A percentile compares a stretch with the other conserved stretches of the same genome.
Conservation (phyloP, 2,329 filamentous ascomycete species). For the Plectosphaerella plurivora region DNA sequence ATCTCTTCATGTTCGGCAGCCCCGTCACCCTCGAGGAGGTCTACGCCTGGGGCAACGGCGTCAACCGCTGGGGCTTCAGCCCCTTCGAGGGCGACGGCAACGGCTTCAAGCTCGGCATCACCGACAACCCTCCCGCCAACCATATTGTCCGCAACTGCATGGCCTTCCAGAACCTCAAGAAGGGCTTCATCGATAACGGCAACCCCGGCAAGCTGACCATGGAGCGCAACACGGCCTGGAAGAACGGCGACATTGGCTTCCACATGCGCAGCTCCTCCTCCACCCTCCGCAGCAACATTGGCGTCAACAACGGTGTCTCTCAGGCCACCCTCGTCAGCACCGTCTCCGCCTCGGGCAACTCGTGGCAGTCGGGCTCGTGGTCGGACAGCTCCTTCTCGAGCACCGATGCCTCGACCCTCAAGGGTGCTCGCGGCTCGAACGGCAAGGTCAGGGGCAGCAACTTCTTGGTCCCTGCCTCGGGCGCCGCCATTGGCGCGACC, state of each 20-base stretch:
- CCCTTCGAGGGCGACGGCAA: constrained; percentile 41
- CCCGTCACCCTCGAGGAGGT: constrained; percentile 35
- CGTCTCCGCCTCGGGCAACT: constrained; percentile 28
- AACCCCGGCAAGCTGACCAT: constrained; percentile 34
- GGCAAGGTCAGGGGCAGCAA: constrained; percentile 31
- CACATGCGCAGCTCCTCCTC: constrained; percentile 29
- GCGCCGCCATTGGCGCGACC: constrained; percentile 33
- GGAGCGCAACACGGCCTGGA: constrained; percentile 39
- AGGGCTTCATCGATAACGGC: constrained; percentile 41
- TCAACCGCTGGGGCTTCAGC: constrained; percentile 38
- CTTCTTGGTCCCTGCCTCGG: constrained; percentile 32
- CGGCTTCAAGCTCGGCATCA: constrained; percentile 41
- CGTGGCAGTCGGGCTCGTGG: constrained; percentile 34
- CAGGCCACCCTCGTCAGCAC: constrained; percentile 18
- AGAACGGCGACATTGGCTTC: constrained; percentile 37
- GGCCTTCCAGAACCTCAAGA: constrained; percentile 34
- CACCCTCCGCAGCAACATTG: constrained; percentile 31
- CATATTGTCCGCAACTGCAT: constrained; percentile 38
- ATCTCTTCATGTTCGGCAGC: constrained; percentile 35
- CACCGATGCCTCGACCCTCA: constrained; percentile 25
- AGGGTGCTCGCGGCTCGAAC: constrained; percentile 26
- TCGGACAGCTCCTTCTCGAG: constrained; percentile 32
- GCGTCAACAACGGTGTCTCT: constrained; percentile 24
- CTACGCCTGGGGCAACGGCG: constrained; percentile 40
- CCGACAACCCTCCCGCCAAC: constrained; percentile 31